Base-by-base conservation (phyloP, 2,329 filamentous ascomycete genomes). In the Verruconis gallopava region DNA sequence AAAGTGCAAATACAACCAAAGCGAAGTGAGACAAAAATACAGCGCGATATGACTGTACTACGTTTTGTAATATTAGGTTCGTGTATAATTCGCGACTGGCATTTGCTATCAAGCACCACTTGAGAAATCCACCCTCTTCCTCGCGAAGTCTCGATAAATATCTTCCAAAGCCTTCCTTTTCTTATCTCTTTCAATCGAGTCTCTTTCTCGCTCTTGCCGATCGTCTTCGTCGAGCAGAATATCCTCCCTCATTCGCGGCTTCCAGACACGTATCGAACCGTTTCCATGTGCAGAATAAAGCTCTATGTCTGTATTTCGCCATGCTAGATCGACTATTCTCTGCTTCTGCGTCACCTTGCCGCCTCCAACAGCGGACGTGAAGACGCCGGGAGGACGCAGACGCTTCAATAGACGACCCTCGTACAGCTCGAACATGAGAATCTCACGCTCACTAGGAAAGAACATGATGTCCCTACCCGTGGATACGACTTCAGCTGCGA, bases 281-380 rank as follows among this genome's bases (percentile, higher is more conserved):
- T 95, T 85, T 3, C 79, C 69, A 53, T 94, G 85, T 2, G 78
- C 81, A 41, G 85, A 91, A 61, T 85, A 93, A 44, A 95, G 72
- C 49, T 81, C 77, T 1, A 79, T 77, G 43, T 71, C 61, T 21
- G 84, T 82, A 1, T 74, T 72, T 25, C 75, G 66, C 85, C 86
- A 95, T 1, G 74, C 79, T 18, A 95, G 67, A 41, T 73, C 73
- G 12, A 83, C 86, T 37, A 91, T 79, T 21, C 81, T 70, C 45
- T 77, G 56, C 44, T 55, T 56, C 3, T 56, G 50, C 38, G 44
- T 45, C 38, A 28, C 18, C 15, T 28, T 33, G 20, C 17, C 15
- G 5, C 22, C 34, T n/a, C 18, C 15, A 12, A 18, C 28, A 12
- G 15, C 12, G 18, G 19, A 28, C 9, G 37, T 34, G 3, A 43